Evolutionary conservation across 169 alveolate species (phyloP).

Genomic region (Ichthyophthirius multifiliis): DNA sequence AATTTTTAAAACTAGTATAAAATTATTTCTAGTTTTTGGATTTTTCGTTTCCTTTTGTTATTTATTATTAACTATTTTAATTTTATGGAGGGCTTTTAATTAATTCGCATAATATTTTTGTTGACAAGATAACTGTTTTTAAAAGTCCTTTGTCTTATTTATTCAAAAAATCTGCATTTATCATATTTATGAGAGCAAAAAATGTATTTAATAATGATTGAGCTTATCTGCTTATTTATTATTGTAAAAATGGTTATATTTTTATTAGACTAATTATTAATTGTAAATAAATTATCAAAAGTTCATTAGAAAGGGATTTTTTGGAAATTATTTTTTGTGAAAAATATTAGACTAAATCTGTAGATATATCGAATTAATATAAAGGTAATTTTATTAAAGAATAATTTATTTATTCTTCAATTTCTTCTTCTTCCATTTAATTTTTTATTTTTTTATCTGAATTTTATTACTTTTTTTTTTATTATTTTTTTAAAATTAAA

Average conservation of each 20-base stretch:
- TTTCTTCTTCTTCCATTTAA: too few relatives aligned
- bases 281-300: background rate
- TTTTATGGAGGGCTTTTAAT: background rate
- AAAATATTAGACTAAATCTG: too few relatives aligned
- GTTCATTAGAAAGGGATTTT: background rate
- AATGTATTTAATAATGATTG: background rate
- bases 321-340: too few relatives aligned
- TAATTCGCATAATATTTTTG: background rate
- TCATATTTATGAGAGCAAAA: background rate
- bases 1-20: too few relatives aligned
- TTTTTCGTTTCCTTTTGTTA: background rate
- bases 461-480: too few relatives aligned
- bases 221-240: background rate
- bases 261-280: background rate
- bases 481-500: too few relatives aligned
- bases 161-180: background rate
- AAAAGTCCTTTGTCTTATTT: background rate
- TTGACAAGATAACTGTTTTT: background rate
- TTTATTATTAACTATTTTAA: too few relatives aligned
- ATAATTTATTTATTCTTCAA: too few relatives aligned
- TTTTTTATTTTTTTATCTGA: too few relatives aligned
- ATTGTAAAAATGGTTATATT: background rate
- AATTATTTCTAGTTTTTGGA: background rate
- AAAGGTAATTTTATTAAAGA: too few relatives aligned
- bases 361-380: too few relatives aligned